Percentiles rank a stretch among this genome's conserved stretches.
phyloP scores from a whole-genome alignment of 257 asterid species.

The Capsicum baccatum region DNA sequence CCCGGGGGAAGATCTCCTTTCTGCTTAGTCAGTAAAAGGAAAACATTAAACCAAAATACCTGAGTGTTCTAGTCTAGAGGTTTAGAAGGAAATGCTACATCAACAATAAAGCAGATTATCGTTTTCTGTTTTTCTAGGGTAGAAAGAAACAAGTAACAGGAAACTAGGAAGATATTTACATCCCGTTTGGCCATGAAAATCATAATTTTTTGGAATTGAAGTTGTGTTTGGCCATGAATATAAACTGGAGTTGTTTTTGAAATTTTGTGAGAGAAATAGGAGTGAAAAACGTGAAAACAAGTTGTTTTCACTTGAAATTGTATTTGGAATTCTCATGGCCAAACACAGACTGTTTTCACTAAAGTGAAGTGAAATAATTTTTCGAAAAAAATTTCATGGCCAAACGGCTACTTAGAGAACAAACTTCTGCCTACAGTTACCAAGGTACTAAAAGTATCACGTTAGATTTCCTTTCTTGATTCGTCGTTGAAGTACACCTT shows the following conservation, averaged over 20 bases:
- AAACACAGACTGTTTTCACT: too few relatives aligned
- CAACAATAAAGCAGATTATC: neutral
- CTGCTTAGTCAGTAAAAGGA: slow-evolving; percentile 44
- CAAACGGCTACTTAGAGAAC: neutral
- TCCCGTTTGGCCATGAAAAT: too few relatives aligned
- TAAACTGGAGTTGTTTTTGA: too few relatives aligned
- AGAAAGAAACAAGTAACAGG: neutral
- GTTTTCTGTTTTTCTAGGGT: too few relatives aligned
- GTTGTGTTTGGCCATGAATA: too few relatives aligned
- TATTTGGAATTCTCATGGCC: too few relatives aligned
- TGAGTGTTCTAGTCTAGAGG: neutral
- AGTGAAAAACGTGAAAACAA: too few relatives aligned
- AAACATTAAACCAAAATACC: neutral
- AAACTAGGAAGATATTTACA: neutral
- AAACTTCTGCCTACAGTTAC: neutral
- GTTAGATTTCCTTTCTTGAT: neutral
- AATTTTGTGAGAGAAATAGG: too few relatives aligned
- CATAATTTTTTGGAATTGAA: too few relatives aligned
- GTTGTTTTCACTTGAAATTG: too few relatives aligned
- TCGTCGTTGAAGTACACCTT: neutral
- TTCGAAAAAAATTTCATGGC: too few relatives aligned
- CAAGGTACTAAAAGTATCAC: neutral
- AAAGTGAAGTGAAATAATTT: too few relatives aligned
- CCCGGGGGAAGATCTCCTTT: slow-evolving; percentile 98
- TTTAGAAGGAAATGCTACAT: neutral